These are phyloP conservation scores for Rutstroemia sp. DNA, from an alignment of 2,329 filamentous ascomycete genomes.

Conservation along the genomic window DNA sequence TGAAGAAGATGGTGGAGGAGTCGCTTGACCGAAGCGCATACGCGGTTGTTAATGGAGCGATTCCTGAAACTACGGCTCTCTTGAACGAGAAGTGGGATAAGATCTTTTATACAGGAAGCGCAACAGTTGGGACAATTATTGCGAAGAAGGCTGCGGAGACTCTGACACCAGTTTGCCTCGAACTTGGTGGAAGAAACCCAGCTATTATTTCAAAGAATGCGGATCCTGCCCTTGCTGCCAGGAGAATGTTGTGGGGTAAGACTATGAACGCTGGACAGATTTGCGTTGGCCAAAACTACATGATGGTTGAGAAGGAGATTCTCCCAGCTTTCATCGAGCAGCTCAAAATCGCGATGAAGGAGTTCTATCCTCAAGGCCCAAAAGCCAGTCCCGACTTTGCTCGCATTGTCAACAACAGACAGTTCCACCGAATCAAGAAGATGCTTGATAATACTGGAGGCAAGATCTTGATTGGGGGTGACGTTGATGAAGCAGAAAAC, in stretches of 20 bases:
- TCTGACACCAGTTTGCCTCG: slow-evolving; percentile 79
- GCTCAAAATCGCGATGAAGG: slow-evolving; percentile 61
- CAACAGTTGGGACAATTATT: slow-evolving; percentile 75
- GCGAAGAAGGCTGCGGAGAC: slow-evolving; percentile 83
- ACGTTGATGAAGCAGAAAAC: slow-evolving; percentile 68
- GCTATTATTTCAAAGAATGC: slow-evolving; percentile 83
- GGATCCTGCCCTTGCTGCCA: slow-evolving; percentile 71
- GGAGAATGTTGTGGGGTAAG: slow-evolving; percentile 85
- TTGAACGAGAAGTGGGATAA: slow-evolving; percentile 93
- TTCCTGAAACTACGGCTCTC: slow-evolving; percentile 73
- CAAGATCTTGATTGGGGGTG: slow-evolving; percentile 80
- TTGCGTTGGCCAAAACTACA: slow-evolving; percentile 90
- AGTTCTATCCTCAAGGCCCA: slow-evolving; percentile 79
- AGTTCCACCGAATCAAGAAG: slow-evolving; percentile 78
- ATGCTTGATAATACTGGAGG: slow-evolving; percentile 83
- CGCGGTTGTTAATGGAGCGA: slow-evolving; percentile 68
- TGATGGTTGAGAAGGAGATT: slow-evolving; percentile 70
- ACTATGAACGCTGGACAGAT: slow-evolving; percentile 80
- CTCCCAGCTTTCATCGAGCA: slow-evolving; percentile 65
- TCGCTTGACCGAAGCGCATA: slow-evolving; percentile 73
- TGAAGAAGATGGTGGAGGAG: slow-evolving; percentile 70
- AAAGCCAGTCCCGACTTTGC: slow-evolving; percentile 71
- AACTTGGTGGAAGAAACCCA: slow-evolving; percentile 88
- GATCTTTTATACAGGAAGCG: slow-evolving; percentile 90
- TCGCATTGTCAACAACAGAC: slow-evolving; percentile 71